These are phyloP conservation scores for Oryza australiensis DNA, from an alignment of 176 grass and related monocot genomes.

Conservation along the genomic window DNA sequence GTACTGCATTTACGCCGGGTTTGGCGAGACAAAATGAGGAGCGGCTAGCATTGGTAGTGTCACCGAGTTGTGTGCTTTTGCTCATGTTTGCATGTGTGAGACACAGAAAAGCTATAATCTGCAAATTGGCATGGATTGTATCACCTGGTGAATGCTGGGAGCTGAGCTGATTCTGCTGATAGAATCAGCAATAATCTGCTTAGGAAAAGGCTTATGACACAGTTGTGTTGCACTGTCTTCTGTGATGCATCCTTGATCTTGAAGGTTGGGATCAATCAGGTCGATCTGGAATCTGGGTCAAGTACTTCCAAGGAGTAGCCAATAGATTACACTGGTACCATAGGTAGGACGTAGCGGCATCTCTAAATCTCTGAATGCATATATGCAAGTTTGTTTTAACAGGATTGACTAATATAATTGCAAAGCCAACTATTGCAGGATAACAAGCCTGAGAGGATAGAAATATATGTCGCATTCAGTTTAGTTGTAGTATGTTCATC, in stretches of 20 bases:
- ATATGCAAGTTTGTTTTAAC: background rate
- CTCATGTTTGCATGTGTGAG: slow-evolving; percentile 34
- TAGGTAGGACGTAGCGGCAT: background rate
- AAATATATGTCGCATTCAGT: background rate
- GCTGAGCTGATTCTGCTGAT: background rate
- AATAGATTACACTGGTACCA: background rate
- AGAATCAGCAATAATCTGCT: background rate
- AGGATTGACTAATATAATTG: background rate
- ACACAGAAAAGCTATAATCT: background rate
- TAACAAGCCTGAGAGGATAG: background rate
- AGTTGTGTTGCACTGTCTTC: slow-evolving; percentile 12
- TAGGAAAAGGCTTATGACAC: background rate
- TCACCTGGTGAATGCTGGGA: slow-evolving; percentile 32
- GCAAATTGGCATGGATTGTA: slow-evolving; percentile 36
- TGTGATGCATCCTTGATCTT: background rate
- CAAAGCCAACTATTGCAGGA: background rate
- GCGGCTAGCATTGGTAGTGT: slow-evolving; percentile 27
- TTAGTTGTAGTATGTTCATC: background rate
- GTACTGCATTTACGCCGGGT: background rate
- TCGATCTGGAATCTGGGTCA: slow-evolving; percentile 12
- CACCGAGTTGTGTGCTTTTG: slow-evolving; percentile 39
- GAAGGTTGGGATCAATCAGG: background rate
- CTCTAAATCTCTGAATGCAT: background rate
- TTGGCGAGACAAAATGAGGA: background rate
- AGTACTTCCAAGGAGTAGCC: background rate